Evolutionary conservation across 352 stramenopile genomes (phyloP), one percentile per base, ranked within the genome.

Genomic region (Peronospora farinosa): DNA sequence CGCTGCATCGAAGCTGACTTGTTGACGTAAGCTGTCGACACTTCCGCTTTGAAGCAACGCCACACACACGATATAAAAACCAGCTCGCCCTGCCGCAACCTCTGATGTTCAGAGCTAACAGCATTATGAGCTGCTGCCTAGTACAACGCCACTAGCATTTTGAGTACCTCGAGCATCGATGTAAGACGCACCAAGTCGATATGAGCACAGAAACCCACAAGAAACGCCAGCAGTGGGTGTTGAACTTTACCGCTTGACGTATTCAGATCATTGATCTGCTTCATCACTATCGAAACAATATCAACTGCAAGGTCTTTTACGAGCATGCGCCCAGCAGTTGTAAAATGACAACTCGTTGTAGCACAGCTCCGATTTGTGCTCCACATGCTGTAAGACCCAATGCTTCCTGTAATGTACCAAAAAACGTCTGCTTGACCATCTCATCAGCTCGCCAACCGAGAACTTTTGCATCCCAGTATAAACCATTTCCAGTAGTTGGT

Each of bases 401-500:
- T 12, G 27, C 45, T 4, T 57, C 36, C 7, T 59, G 23, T 3
- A 83, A 27, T n/a, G 59, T 39, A 7, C 13, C 38, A 23, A 65
- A 27, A 30, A 83, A 31, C 7, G 68, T 59, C 2, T 63, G 46
- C 15, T 47, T 47, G 5, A 70, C 47, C 11, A 78, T 56, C 0
- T 43, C 36, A 42, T 57, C 55, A 8, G 74, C 69, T n/a, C 58
- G 49, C 13, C 62, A 39, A 37, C 64, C 33, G 72, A 36, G 54
- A 21, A 85, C 85, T 19, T 60, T 40, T 81, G 69, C 38, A 88
- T 52, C 2, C 67, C 63, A 0, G 51, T 46, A 4, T 37, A 79
- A 48, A 85, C 81, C 36, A 81, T 82, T 19, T 82, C 69, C 50
- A 84, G 60, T 33, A 86, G 41, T n/a, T 84, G 51, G 23, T 88